Evolutionary conservation across 805 yeast genomes (phyloP), one percentile per base, ranked within the genome.

Genomic region (Yamadazyma phyllophila): DNA sequence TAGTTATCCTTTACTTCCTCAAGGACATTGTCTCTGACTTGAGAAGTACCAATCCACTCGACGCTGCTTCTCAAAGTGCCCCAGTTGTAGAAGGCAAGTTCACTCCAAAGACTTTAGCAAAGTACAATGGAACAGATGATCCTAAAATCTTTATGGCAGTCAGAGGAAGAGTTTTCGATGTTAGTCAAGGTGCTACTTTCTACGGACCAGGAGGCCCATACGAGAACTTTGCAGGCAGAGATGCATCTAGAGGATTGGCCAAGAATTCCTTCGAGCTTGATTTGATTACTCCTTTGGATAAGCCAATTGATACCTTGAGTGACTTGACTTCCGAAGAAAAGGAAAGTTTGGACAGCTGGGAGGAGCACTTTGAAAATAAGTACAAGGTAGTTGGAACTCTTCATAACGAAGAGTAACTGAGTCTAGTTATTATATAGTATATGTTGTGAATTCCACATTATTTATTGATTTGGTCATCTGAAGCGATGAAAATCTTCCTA

Each of bases 191-290:
- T 0, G 79, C 91, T 52, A 78, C 79, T 39, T 91, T 92, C 61
- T 92, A 92, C 64, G 98, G 98, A 0, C 98, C 98, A 6, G 88
- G 92, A 26, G 97, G 97, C 0, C 96, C 97, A 0, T 92, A 92
- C 66, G 82, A 87, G 36, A 88, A 87, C 60, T 92, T 92, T 73
- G 97, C 97, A 0, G 98, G 98, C 1, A 85, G 88, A 54, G 98
- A 92, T 67, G 97, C 97, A 3, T 85, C 95, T 0, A 74, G 98
- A 53, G 98, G 97, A 0, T 76, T 92, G 45, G 97, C 97, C 0
- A 71, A 79, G 56, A 91, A 90, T 65, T 86, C 96, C 13, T 92
- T 91, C 66, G 97, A 90, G 41, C 53, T 71, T 16, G 78, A 66
- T 72, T 44, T 74, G 74, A 61, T 94, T 24, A 85, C 82, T 32